Conservation (phyloP, 257 asterid species). For the Thymus quinquecostatus region DNA sequence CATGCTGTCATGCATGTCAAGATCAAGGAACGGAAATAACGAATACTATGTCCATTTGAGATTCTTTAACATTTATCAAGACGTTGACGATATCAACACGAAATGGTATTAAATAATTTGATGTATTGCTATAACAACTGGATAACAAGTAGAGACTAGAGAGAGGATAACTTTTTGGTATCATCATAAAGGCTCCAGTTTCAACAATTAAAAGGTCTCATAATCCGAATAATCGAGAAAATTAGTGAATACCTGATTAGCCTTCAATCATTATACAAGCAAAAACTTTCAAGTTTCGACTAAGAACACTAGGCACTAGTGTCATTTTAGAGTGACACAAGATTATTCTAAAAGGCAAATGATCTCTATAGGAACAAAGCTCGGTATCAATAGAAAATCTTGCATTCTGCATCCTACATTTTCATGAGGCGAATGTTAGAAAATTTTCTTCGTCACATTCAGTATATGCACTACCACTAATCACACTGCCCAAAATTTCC, state of each 20-base stretch:
- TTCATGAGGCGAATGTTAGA: neutral
- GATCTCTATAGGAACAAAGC: neutral
- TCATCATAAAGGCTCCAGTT: neutral
- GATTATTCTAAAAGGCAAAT: neutral
- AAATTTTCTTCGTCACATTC: neutral
- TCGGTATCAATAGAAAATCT: neutral
- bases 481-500: neutral
- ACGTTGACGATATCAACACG: neutral
- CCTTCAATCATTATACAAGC: neutral
- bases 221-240: neutral
- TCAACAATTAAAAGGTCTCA: neutral
- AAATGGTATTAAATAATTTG: neutral
- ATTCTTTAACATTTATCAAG: neutral
- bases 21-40: no score
- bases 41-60: neutral
- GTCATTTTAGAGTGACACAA: neutral
- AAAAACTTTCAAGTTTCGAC: neutral
- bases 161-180: neutral
- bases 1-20: no score
- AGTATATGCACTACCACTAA: neutral
- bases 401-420: neutral
- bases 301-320: neutral
- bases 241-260: neutral
- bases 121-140: neutral
- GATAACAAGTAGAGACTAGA: neutral